Conservation (phyloP, 78 protist species). For the Emiliania huxleyi region DNA sequence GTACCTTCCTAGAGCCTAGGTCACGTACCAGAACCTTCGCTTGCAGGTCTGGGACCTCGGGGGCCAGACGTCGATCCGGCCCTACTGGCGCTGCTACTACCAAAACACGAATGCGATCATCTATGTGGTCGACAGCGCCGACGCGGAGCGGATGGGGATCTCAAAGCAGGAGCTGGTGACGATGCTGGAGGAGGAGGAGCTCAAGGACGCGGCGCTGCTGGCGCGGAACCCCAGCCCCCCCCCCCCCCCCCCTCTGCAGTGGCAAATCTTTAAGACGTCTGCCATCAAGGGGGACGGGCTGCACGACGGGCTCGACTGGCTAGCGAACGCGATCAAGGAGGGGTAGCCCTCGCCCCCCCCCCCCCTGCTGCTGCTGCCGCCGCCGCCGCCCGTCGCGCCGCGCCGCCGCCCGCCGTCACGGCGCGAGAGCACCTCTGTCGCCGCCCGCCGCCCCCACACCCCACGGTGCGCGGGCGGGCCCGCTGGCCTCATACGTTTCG, state of each 20-base stretch:
- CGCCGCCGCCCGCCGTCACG: no score
- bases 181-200: constrained; percentile 82
- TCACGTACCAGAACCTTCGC: no score
- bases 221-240: constrained; percentile 56
- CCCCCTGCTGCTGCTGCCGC: no score
- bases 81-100: constrained; percentile 98
- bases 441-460: no score
- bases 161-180: constrained; percentile 79
- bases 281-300: constrained; percentile 31
- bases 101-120: constrained; percentile 92
- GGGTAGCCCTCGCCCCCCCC: no score
- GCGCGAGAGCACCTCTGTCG: no score
- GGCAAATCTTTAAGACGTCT: constrained; percentile 80
- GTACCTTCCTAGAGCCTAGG: no score
- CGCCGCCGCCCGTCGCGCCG: no score
- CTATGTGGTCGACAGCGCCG: constrained; percentile 88
- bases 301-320: not conserved
- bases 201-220: constrained; percentile 77
- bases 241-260: constrained; percentile 66
- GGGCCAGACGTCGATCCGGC: constrained; percentile 69
- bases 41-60: constrained; percentile 80
- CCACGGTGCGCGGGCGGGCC: no score
- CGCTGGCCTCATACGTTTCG: no score
- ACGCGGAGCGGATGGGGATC: constrained; percentile 74
- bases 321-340: not conserved